A percentile compares a stretch with the other conserved stretches of the same genome.
These are phyloP conservation scores for Yamadazyma dendronema DNA, from an alignment of 1,139 yeast genomes.

Conservation along the genomic window DNA sequence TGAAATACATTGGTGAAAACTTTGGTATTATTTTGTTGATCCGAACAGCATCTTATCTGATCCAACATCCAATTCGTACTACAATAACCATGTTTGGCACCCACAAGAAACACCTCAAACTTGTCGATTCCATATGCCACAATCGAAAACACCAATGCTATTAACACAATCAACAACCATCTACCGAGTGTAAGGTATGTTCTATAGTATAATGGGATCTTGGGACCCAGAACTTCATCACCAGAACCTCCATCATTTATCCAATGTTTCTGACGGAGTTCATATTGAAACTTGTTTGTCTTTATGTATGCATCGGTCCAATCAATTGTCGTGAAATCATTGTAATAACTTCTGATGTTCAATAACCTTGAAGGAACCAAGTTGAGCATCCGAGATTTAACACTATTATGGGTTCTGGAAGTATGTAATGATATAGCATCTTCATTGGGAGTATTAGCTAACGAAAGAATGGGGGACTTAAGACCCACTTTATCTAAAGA, in stretches of 20 bases:
- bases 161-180: slow-evolving; percentile 51
- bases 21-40: background rate
- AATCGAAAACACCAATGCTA: slow-evolving; percentile 49
- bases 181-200: slow-evolving; percentile 30
- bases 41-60: slow-evolving; percentile 44
- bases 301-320: slow-evolving; percentile 56
- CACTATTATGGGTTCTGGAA: slow-evolving; percentile 19
- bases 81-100: slow-evolving; percentile 57
- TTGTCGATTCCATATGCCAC: slow-evolving; percentile 54
- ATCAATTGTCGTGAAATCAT: slow-evolving; percentile 69
- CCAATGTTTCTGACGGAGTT: slow-evolving; percentile 26
- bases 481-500: slow-evolving; percentile 24
- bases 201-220: slow-evolving; percentile 25
- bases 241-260: slow-evolving; percentile 1
- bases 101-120: slow-evolving; percentile 50
- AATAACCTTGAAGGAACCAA: slow-evolving; percentile 20
- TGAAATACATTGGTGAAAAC: slow-evolving; percentile 20
- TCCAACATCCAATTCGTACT: slow-evolving; percentile 44
- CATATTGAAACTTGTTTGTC: slow-evolving; percentile 46
- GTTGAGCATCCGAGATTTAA: slow-evolving; percentile 19
- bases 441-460: slow-evolving; percentile 13
- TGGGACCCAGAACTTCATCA: background rate
- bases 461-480: slow-evolving; percentile 18
- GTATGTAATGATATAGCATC: slow-evolving; percentile 18
- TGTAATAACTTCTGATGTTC: slow-evolving; percentile 42